Evolutionary conservation across 768 basidiomycete species (phyloP).

Genomic region (Leccinellum luteum): DNA sequence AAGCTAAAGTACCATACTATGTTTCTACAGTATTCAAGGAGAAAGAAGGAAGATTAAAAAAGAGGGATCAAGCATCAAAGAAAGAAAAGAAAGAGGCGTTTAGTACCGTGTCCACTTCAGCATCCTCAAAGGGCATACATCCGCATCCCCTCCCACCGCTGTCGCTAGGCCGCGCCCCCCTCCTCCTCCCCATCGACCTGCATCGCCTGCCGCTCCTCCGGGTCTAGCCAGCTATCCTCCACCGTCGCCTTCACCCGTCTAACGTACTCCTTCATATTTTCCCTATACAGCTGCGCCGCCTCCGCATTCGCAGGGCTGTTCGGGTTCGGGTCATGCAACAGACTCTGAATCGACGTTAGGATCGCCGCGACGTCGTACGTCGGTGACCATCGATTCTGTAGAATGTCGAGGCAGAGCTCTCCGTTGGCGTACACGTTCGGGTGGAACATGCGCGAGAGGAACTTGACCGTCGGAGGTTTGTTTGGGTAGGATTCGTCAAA

Average conservation of each 20-base stretch:
- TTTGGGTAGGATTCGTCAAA: slow-evolving; percentile 99
- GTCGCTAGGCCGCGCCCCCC: slow-evolving; percentile 2
- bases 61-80: slow-evolving; percentile 3
- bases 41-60: background rate
- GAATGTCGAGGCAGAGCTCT: slow-evolving; percentile 96
- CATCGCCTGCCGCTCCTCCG: slow-evolving; percentile 62
- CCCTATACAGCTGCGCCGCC: slow-evolving; percentile 93
- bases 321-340: slow-evolving; percentile 97
- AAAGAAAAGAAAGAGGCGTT: background rate
- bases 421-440: slow-evolving; percentile 99
- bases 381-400: slow-evolving; percentile 98
- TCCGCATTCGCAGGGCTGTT: slow-evolving; percentile 98
- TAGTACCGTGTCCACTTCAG: slow-evolving; percentile 2
- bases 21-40: slow-evolving; percentile 1
- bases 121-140: background rate
- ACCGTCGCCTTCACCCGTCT: slow-evolving; percentile 90
- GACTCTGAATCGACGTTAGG: slow-evolving; percentile 91
- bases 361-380: slow-evolving; percentile 99
- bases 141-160: background rate
- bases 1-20: background rate
- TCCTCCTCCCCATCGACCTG: slow-evolving; percentile 35
- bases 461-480: slow-evolving; percentile 96
- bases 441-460: slow-evolving; percentile 97
- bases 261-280: slow-evolving; percentile 99
- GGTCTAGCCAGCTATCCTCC: slow-evolving; percentile 93